A percentile compares a stretch with the other conserved stretches of the same genome.
These are phyloP conservation scores for Fusarium lateritium DNA, from an alignment of 2,329 filamentous ascomycete genomes.

Conservation along the genomic window DNA sequence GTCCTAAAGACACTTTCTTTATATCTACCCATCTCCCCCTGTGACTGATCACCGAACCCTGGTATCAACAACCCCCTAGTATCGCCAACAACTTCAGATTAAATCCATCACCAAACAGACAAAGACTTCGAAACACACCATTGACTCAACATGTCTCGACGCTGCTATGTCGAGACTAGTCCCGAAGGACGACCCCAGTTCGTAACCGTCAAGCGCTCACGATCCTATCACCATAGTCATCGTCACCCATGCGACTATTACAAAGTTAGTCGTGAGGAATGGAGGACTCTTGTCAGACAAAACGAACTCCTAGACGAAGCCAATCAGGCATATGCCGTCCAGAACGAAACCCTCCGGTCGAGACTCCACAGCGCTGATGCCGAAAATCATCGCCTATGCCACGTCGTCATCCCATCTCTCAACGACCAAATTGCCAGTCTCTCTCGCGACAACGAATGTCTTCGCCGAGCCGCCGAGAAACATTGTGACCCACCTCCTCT, in stretches of 20 bases:
- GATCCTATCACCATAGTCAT: conserved; percentile 54
- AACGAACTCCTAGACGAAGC: conserved; percentile 55
- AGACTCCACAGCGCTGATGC: conserved; percentile 54
- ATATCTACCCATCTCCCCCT: conserved; percentile 20
- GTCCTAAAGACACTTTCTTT: conserved; percentile 26
- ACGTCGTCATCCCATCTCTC: conserved; percentile 55
- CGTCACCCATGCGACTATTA: conserved; percentile 55
- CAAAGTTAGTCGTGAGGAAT: conserved; percentile 56
- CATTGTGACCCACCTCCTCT: conserved; percentile 47
- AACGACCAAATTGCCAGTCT: conserved; percentile 57
- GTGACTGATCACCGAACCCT: conserved; percentile 9
- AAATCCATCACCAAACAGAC: not conserved
- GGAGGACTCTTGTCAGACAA: conserved; percentile 55
- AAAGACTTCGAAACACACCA: conserved; percentile 9
- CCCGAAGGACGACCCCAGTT: conserved; percentile 55
- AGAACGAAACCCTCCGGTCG: conserved; percentile 55
- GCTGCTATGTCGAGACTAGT: conserved; percentile 56
- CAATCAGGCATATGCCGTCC: conserved; percentile 53
- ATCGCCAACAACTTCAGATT: conserved; percentile 8
- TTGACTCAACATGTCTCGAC: conserved; percentile 53
- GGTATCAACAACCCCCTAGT: not conserved
- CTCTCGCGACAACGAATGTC: conserved; percentile 56
- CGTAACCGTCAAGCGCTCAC: conserved; percentile 58
- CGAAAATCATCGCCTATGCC: conserved; percentile 54
- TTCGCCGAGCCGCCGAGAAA: conserved; percentile 57